phyloP scores from a whole-genome alignment of 306 rosid species.

The Glycine soja region DNA sequence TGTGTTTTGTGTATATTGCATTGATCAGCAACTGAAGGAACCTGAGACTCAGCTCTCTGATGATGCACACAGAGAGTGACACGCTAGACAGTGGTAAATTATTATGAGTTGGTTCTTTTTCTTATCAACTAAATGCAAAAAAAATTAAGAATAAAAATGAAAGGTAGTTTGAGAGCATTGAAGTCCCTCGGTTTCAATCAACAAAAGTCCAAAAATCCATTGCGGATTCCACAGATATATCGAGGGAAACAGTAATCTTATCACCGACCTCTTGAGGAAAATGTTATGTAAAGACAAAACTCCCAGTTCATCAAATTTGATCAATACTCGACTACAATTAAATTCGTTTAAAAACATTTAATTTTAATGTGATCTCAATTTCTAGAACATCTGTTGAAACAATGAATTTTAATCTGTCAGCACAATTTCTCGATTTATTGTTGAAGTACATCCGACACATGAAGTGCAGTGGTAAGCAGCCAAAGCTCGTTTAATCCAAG shows the following conservation, averaged over 20 bases:
- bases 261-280: conserved; percentile 24
- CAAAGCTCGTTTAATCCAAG: neutral
- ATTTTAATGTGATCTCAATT: neutral
- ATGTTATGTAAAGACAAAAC: conserved; percentile 38
- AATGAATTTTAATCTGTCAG: no score
- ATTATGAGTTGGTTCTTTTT: conserved; percentile 38
- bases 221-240: conserved; percentile 46
- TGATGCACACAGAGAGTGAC: conserved; percentile 38
- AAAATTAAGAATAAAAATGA: neutral
- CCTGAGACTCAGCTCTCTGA: conserved; percentile 52
- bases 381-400: neutral
- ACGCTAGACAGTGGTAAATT: conserved; percentile 27
- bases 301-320: conserved; percentile 20
- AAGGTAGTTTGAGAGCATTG: neutral
- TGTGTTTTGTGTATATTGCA: conserved; percentile 40
- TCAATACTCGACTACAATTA: neutral
- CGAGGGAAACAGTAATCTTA: conserved; percentile 15
- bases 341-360: conserved; percentile 19
- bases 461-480: neutral
- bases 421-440: no score
- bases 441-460: neutral
- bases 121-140: conserved; percentile 46
- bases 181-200: conserved; percentile 15
- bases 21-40: conserved; percentile 44
- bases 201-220: conserved; percentile 26